Evolutionary conservation across 768 basidiomycete genomes (phyloP), one percentile per base, ranked within the genome.

Genomic region (Lactarius sp.): DNA sequence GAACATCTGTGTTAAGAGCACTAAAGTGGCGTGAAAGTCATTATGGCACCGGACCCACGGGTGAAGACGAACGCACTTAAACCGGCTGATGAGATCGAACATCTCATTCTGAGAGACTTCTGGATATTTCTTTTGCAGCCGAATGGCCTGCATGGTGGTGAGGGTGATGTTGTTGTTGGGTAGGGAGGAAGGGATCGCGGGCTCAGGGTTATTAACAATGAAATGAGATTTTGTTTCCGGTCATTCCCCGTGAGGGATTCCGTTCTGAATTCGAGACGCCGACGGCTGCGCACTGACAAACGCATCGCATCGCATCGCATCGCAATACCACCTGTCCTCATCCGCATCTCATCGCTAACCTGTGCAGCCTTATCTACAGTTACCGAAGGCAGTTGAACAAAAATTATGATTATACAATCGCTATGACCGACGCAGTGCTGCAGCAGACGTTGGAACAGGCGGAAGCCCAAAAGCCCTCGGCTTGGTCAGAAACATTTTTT

Each of bases 61-160:
- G 44, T 41, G 47, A 22, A 36, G 51, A 66, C 56, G 56, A 42
- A 82, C 94, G 69, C 70, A 97, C 96, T 96, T 96, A 88, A 99
- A 99, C 64, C 87, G 85, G 74, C 88, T 93, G 75, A 97, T 86
- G 74, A 98, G 84, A 72, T 92, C 87, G 70, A 94, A 88, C 86
- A 98, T 93, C 78, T 95, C 94, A 80, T 96, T 94, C 71, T 86
- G 85, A 47, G 90, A 80, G 69, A 97, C 86, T 70, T 95, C 88
- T 16, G 95, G 93, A 72, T 88, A 94, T 75, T 95, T 96, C 79
- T 88, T 92, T 73, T 92, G 89, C 14, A 97, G 80, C 75, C 87
- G 86, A 66, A 97, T 77, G 53, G 89, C 87, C 74, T 92, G 87
- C 91, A 93, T 92, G 39, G 65, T 68, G 58, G 65, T 20, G 64